These are phyloP conservation scores for Helotiales sp. DNA, from an alignment of 2,329 filamentous ascomycete genomes.

Conservation along the genomic window DNA sequence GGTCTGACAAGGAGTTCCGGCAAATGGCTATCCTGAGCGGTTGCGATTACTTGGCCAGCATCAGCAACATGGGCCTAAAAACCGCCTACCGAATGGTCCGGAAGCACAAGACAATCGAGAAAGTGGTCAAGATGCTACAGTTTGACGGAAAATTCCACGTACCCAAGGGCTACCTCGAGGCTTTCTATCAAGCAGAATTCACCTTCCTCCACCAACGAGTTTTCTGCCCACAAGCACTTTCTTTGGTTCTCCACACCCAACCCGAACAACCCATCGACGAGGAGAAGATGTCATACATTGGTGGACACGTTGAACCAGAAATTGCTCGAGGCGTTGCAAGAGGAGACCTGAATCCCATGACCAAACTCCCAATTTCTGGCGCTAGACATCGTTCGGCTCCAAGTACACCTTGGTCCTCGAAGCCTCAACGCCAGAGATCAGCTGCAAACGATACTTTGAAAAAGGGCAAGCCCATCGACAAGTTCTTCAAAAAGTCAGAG, in stretches of 20 bases:
- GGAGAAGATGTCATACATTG: constrained; percentile 79
- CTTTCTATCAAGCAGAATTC: constrained; percentile 83
- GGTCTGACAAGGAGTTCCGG: constrained; percentile 88
- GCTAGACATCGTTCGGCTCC: constrained; percentile 22
- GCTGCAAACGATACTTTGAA: constrained; percentile 52
- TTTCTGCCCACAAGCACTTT: constrained; percentile 73
- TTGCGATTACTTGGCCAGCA: constrained; percentile 89
- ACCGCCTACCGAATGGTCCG: constrained; percentile 89
- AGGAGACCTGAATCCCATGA: constrained; percentile 87
- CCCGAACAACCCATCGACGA: constrained; percentile 62
- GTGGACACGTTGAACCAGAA: constrained; percentile 66
- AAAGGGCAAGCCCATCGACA: constrained; percentile 59
- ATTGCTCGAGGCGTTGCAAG: constrained; percentile 72
- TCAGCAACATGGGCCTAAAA: constrained; percentile 86
- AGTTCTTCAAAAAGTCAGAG: constrained; percentile 62
- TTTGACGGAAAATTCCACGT: constrained; percentile 86
- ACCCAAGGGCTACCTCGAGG: constrained; percentile 76
- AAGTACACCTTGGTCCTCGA: constrained; percentile 19
- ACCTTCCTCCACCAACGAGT: constrained; percentile 96
- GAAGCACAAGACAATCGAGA: constrained; percentile 86
- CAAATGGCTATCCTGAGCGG: constrained; percentile 96
- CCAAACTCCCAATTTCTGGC: constrained; percentile 59
- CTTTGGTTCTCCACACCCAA: constrained; percentile 74
- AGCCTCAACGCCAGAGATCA: constrained; percentile 12
- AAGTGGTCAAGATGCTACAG: constrained; percentile 76